A percentile compares a stretch with the other conserved stretches of the same genome.
Evolutionary conservation across 805 yeast species (phyloP).

Genomic region (Spathaspora arborariae): DNA sequence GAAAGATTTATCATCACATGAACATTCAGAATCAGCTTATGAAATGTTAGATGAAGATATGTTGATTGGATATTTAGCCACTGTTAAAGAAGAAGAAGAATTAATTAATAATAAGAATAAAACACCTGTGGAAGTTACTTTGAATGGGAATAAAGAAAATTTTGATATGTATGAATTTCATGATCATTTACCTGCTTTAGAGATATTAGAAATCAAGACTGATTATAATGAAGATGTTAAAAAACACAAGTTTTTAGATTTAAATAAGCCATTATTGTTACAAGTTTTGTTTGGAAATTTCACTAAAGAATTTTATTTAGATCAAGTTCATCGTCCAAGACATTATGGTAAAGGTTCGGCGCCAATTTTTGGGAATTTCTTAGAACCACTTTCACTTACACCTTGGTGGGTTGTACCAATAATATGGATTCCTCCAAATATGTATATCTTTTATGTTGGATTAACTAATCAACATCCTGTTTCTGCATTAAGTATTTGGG

Average conservation of each 20-base stretch:
- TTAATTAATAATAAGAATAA: conserved; percentile 58
- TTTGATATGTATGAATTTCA: conserved; percentile 39
- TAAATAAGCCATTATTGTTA: conserved; percentile 71
- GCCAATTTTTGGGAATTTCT: conserved; percentile 87
- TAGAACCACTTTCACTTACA: conserved; percentile 87
- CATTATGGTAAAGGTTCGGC: conserved; percentile 98
- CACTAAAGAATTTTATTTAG: conserved; percentile 85
- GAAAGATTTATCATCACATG: conserved; percentile 69
- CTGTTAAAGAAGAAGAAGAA: conserved; percentile 70
- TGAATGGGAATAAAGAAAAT: conserved; percentile 16
- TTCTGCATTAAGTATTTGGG: conserved; percentile 56
- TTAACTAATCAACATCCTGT: conserved; percentile 43
- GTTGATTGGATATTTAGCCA: conserved; percentile 80
- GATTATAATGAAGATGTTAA: conserved; percentile 67
- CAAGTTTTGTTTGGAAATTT: conserved; percentile 78
- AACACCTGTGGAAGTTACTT: conserved; percentile 55
- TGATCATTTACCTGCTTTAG: conserved; percentile 70
- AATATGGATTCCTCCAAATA: conserved; percentile 82
- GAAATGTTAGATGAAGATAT: conserved; percentile 80
- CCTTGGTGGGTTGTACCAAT: conserved; percentile 93
- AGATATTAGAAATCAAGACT: conserved; percentile 70
- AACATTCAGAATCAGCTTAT: conserved; percentile 81
- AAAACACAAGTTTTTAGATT: conserved; percentile 83
- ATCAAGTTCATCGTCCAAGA: conserved; percentile 96
- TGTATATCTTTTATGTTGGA: conserved; percentile 60